Evolutionary conservation across 352 stramenopile genomes (phyloP).

Genomic region (Peronospora destructor): DNA sequence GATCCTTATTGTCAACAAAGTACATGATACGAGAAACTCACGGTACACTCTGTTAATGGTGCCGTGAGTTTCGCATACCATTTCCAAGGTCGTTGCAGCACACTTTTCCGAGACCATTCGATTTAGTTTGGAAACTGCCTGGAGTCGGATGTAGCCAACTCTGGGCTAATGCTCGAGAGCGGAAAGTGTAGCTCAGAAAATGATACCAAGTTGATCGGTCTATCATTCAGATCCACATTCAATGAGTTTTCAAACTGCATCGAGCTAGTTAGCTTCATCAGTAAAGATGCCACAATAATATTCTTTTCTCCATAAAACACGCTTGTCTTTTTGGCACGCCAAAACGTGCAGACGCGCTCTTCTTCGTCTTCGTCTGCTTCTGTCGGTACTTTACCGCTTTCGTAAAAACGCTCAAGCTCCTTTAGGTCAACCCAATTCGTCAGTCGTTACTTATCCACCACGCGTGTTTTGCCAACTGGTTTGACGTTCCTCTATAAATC

Average conservation of each 20-base stretch:
- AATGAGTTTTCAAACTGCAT: constrained; percentile 97
- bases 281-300: constrained; percentile 93
- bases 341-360: constrained; percentile 6
- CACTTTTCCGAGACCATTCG: too few relatives aligned
- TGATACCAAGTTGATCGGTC: constrained; percentile 99
- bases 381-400: constrained; percentile 10
- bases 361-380: constrained; percentile 27
- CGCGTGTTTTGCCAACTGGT: too few relatives aligned
- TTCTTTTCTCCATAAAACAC: too few relatives aligned
- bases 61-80: too few relatives aligned
- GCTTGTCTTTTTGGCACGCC: constrained; percentile 18
- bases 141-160: constrained; percentile 37
- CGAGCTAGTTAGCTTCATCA: constrained; percentile 98
- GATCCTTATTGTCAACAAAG: too few relatives aligned
- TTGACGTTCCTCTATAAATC: too few relatives aligned
- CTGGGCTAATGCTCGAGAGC: constrained; percentile 67
- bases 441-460: constrained; percentile 36
- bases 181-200: constrained; percentile 99
- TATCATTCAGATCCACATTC: constrained; percentile 99
- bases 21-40: too few relatives aligned
- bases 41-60: too few relatives aligned
- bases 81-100: too few relatives aligned
- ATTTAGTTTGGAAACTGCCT: too few relatives aligned
- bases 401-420: constrained; percentile 47
- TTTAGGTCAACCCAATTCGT: constrained; percentile 43